These are phyloP conservation scores for Metschnikowia kofuensis DNA, from an alignment of 805 yeast species.

Conservation along the genomic window DNA sequence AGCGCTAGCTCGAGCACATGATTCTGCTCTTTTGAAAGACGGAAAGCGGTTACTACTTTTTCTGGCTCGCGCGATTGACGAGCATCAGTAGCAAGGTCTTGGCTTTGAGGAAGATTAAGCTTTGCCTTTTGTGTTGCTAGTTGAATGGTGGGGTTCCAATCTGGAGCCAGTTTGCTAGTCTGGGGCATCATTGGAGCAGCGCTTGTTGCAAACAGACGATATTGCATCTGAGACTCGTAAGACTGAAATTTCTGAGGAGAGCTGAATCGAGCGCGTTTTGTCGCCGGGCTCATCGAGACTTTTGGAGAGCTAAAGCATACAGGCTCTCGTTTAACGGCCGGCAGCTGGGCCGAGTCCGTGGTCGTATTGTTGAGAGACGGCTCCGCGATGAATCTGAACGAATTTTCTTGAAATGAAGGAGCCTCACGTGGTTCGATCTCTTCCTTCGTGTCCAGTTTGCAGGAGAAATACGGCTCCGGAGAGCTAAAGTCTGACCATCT, in stretches of 20 bases:
- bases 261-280: conserved; percentile 1
- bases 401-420: too few relatives aligned
- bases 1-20: conserved; percentile 63
- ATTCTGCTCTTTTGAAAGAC: conserved; percentile 55
- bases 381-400: too few relatives aligned
- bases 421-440: background rate
- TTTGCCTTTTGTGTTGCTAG: conserved; percentile 23
- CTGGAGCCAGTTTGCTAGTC: background rate
- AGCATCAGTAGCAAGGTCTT: background rate
- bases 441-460: conserved; percentile 1
- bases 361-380: background rate
- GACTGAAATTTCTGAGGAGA: conserved; percentile 9
- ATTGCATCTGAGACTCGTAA: conserved; percentile 12
- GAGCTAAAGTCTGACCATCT: background rate
- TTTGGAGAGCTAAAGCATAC: background rate
- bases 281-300: background rate
- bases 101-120: conserved; percentile 1
- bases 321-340: background rate
- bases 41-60: conserved; percentile 35
- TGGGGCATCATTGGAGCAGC: background rate
- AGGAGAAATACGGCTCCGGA: conserved; percentile 2
- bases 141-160: conserved; percentile 24
- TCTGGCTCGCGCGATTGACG: background rate
- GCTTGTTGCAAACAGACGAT: conserved; percentile 9
- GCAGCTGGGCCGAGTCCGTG: background rate